Evolutionary conservation across 2,329 filamentous ascomycete genomes (phyloP), one percentile per base, ranked within the genome.

Genomic region (Neurospora crassa): DNA sequence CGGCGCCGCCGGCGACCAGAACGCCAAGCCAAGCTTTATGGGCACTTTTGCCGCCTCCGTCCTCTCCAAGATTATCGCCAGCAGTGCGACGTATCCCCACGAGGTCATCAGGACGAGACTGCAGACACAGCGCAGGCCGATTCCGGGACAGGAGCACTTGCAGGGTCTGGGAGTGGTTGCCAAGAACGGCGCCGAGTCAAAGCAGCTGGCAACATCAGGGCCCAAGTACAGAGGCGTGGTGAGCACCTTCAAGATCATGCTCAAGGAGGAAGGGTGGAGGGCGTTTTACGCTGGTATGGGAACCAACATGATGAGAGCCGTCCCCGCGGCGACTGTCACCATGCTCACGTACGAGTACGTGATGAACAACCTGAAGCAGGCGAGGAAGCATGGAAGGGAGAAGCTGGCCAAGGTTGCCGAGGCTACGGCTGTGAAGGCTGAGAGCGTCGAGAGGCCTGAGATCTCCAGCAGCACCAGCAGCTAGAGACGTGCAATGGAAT

Each of bases 271-370:
- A 81, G 96, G 96, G 7, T 97, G 95, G 94, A 87, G 92, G 73
- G 95, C 95, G 3, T 98, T 99, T 77, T 99, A 99, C 80, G 95
- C 94, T 34, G 96, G 96, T 43, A 93, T 99, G 85, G 96, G 96
- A 45, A 97, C 95, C 68, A 99, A 99, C 82, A 92, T 99, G 89
- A 93, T 98, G 85, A 89, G 96, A 71, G 96, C 96, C 8, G 91
- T 99, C 14, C 96, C 96, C 41, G 94, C 96, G 29, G 95, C 96
- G 24, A 97, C 97, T 78, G 97, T 97, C 37, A 99, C 96, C 3
- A 96, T 99, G 91, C 86, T 98, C 79, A 98, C 95, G 14, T 99
- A 97, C 79, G 96, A 99, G 82, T 96, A 91, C 76, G 82, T 86
- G 68, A 89, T 89, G 87, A 82, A 84, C 69, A 79, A 82, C 70